Conservation (phyloP, 2,329 filamentous ascomycete genomes). For the Venturia asperata region DNA sequence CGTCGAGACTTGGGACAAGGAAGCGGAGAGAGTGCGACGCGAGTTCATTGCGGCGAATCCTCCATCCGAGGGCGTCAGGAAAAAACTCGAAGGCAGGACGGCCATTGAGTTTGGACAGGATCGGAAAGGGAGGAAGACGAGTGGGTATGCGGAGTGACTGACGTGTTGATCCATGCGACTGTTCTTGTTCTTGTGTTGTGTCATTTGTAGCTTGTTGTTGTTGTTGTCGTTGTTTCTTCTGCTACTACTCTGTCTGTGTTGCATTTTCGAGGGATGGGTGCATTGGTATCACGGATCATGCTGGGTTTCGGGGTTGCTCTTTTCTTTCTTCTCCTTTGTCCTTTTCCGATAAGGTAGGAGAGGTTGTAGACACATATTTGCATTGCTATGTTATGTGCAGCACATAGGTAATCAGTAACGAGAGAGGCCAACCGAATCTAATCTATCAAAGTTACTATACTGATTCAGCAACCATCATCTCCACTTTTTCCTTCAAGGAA, state of each 20-base stretch:
- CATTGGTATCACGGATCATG: neutral
- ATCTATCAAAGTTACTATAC: no score
- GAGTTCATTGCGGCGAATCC: constrained; percentile 37
- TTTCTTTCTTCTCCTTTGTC: no score
- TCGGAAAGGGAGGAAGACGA: constrained; percentile 24
- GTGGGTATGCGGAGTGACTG: constrained; percentile 5
- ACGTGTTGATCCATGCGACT: neutral
- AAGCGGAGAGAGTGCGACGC: constrained; percentile 45
- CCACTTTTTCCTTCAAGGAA: no score
- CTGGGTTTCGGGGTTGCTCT: neutral
- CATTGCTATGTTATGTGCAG: no score
- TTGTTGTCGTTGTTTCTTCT: neutral
- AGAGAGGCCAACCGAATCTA: no score
- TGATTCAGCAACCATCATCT: no score
- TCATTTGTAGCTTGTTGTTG: neutral
- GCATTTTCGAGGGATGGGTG: constrained; percentile 9
- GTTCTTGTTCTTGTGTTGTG: neutral
- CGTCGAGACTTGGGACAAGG: constrained; percentile 64
- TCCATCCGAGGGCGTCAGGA: constrained; percentile 23
- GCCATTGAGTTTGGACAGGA: constrained; percentile 32
- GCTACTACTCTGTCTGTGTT: neutral
- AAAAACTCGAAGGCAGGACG: constrained; percentile 29
- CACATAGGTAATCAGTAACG: no score
- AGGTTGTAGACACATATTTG: neutral
- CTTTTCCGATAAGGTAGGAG: no score